Evolutionary conservation across 2,329 filamentous ascomycete species (phyloP).

Genomic region (Epichloe sp.): DNA sequence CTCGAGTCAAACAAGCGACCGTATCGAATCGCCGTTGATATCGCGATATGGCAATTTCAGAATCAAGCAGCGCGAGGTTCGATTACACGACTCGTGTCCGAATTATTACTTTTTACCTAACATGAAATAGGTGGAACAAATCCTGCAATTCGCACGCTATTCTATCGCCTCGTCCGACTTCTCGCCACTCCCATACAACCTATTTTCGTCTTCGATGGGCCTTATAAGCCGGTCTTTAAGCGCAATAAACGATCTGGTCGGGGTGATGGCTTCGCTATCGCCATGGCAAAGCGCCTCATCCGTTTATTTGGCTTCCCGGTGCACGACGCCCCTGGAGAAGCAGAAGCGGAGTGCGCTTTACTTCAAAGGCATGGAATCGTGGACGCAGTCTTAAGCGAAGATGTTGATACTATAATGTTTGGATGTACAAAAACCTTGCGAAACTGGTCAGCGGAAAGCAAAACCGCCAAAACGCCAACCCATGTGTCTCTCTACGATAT

Average conservation of each 20-base stretch:
- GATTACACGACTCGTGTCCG: neutral
- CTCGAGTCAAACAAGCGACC: constrained; percentile 58
- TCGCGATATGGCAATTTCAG: constrained; percentile 96
- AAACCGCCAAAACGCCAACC: constrained; percentile 56
- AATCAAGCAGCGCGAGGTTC: constrained; percentile 65
- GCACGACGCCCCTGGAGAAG: constrained; percentile 85
- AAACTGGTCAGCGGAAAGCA: constrained; percentile 68
- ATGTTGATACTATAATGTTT: constrained; percentile 97
- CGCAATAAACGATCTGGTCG: constrained; percentile 63
- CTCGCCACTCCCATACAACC: constrained; percentile 68
- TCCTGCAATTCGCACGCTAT: constrained; percentile 80
- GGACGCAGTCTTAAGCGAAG: constrained; percentile 88
- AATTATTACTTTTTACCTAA: constrained; percentile 1
- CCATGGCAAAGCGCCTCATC: constrained; percentile 72
- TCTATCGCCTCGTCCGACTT: constrained; percentile 75
- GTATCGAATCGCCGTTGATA: constrained; percentile 79
- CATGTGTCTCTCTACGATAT: constrained; percentile 76
- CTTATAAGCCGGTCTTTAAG: constrained; percentile 75
- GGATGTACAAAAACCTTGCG: constrained; percentile 67
- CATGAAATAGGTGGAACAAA: constrained; percentile 57
- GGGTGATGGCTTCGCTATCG: constrained; percentile 53
- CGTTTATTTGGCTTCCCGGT: constrained; percentile 72
- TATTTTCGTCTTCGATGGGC: constrained; percentile 83
- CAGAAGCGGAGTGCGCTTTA: constrained; percentile 87
- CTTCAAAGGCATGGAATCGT: constrained; percentile 72